phyloP scores from a whole-genome alignment of 306 rosid species.

The Prinsepia uniflora region DNA sequence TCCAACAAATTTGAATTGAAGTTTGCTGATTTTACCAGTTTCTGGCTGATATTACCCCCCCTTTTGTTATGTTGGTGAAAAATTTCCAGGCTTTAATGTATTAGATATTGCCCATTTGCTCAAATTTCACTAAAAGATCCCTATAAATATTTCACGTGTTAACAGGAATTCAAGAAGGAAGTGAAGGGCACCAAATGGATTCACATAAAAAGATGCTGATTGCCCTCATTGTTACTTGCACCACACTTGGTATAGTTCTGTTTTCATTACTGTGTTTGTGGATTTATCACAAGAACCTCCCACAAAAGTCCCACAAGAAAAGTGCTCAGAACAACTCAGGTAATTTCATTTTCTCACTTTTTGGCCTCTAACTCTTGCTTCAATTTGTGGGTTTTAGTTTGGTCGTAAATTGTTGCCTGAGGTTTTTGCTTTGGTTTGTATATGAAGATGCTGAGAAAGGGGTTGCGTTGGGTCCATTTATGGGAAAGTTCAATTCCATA shows the following conservation, averaged over 20 bases:
- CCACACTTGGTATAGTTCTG: conserved; percentile 40
- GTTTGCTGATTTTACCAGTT: not conserved
- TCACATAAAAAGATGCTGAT: conserved; percentile 55
- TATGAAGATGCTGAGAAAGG: conserved; percentile 69
- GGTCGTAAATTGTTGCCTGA: conserved; percentile 24
- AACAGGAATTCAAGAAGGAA: conserved; percentile 44
- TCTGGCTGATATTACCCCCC: not conserved
- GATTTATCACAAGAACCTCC: conserved; percentile 43
- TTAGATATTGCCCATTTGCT: not conserved
- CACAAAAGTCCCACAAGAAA: conserved; percentile 38
- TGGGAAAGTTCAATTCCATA: conserved; percentile 53
- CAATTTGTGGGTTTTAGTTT: conserved; percentile 17
- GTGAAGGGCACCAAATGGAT: conserved; percentile 37
- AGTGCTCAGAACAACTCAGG: conserved; percentile 44
- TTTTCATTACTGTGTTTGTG: conserved; percentile 46
- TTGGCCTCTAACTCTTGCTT: not conserved
- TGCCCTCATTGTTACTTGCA: conserved; percentile 41
- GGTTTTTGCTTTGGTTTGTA: conserved; percentile 18
- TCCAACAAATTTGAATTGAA: conserved; percentile 13
- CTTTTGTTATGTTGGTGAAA: not conserved
- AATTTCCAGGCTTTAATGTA: conserved; percentile 15
- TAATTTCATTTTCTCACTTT: conserved; percentile 6
- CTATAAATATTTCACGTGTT: conserved; percentile 13
- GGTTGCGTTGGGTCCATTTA: conserved; percentile 36
- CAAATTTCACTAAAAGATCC: conserved; percentile 14